Conservation (phyloP, 2,329 filamentous ascomycete genomes). For the Didymellaceae sp. region DNA sequence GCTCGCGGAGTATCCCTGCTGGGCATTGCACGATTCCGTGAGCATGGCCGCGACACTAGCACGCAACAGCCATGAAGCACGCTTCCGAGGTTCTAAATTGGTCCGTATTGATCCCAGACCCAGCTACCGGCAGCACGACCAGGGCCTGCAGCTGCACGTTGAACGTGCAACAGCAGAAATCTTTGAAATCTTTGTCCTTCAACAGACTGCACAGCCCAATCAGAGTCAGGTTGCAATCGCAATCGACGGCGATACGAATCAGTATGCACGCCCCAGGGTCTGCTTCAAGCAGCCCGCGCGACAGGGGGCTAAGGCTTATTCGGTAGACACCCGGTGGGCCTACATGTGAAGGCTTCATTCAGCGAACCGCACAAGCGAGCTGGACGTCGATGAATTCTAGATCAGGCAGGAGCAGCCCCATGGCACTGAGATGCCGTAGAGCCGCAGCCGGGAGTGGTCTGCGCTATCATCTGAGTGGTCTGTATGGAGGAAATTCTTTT, state of each 20-base stretch:
- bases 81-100: constrained; percentile 5
- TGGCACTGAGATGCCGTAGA: not conserved
- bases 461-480: constrained; percentile 3
- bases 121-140: constrained; percentile 7
- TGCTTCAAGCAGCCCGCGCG: not conserved
- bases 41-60: not conserved
- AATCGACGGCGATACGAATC: not conserved
- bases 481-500: constrained; percentile 4
- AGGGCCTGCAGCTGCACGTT: constrained; percentile 5
- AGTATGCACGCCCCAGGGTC: not conserved
- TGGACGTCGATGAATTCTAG: constrained; percentile 1
- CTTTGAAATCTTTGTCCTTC: not conserved
- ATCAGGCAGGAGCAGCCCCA: constrained; percentile 8
- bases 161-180: not conserved
- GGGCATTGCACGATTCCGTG: constrained; percentile 10
- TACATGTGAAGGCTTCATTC: constrained; percentile 5
- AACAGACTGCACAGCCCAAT: constrained; percentile 1
- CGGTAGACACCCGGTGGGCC: constrained; percentile 8
- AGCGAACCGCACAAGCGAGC: not conserved
- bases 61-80: constrained; percentile 7
- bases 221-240: constrained; percentile 1
- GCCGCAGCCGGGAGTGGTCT: constrained; percentile 1
- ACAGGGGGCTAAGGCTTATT: not conserved
- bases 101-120: constrained; percentile 1
- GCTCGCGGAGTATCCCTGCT: constrained; percentile 9